These are phyloP conservation scores for Suillus spraguei DNA, from an alignment of 768 basidiomycete genomes.

Conservation along the genomic window DNA sequence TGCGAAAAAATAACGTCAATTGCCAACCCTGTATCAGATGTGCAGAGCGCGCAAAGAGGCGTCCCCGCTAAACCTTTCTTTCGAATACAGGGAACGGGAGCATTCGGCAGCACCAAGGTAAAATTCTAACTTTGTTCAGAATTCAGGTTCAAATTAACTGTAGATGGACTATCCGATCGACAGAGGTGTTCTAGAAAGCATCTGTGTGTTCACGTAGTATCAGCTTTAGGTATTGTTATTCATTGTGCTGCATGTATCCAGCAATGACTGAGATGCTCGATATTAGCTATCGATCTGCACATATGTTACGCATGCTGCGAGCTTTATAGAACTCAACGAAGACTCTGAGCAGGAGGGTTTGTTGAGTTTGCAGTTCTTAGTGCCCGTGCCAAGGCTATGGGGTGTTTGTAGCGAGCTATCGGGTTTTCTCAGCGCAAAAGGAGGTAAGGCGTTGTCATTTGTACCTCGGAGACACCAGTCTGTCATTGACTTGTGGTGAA, in stretches of 20 bases:
- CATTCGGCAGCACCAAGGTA: slow-evolving; percentile 87
- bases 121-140: slow-evolving; percentile 12
- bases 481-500: not conserved
- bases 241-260: not conserved
- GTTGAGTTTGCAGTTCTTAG: slow-evolving; percentile 88
- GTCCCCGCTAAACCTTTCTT: slow-evolving; percentile 60
- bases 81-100: slow-evolving; percentile 78
- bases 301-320: slow-evolving; percentile 68
- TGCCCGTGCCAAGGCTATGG: slow-evolving; percentile 53
- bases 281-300: slow-evolving; percentile 78
- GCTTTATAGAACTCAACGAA: slow-evolving; percentile 86
- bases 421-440: not conserved
- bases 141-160: slow-evolving; percentile 3
- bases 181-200: slow-evolving; percentile 83
- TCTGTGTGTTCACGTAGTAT: slow-evolving; percentile 78
- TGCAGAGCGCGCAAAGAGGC: slow-evolving; percentile 20
- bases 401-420: slow-evolving; percentile 13
- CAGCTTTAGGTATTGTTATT: slow-evolving; percentile 61
- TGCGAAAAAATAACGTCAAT: slow-evolving; percentile 85
- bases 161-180: slow-evolving; percentile 98
- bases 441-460: not conserved
- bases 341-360: slow-evolving; percentile 81
- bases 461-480: not conserved
- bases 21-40: slow-evolving; percentile 59
- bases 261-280: not conserved